Conservation (phyloP, 1,284 basidiomycete genomes). For the Cryptococcus sp. region DNA sequence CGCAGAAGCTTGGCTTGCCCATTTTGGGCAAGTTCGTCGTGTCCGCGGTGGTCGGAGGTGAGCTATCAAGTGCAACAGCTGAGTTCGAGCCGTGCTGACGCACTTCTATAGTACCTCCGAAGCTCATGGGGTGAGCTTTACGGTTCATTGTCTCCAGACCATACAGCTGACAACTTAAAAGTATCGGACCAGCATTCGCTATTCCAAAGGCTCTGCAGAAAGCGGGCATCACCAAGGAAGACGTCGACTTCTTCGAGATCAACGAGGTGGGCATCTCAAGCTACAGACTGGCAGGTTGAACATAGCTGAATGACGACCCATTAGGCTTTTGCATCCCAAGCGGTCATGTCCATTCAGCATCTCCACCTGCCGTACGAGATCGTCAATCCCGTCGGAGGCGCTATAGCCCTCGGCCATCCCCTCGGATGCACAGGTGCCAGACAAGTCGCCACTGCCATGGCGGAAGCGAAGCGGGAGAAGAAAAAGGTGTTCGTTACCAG, state of each 20-base stretch:
- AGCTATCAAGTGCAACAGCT: slow-evolving; percentile 3
- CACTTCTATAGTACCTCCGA: slow-evolving; percentile 62
- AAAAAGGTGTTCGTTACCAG: slow-evolving; percentile 86
- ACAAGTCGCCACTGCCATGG: slow-evolving; percentile 82
- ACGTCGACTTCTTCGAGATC: slow-evolving; percentile 86
- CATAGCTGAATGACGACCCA: not conserved
- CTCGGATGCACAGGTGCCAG: slow-evolving; percentile 81
- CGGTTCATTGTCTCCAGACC: no score
- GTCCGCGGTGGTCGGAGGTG: slow-evolving; percentile 71
- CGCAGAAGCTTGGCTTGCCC: slow-evolving; percentile 84
- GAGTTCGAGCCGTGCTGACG: slow-evolving; percentile 2
- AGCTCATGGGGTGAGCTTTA: slow-evolving; percentile 70
- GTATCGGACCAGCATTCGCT: slow-evolving; percentile 84
- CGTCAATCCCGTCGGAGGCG: slow-evolving; percentile 88
- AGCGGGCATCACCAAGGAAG: slow-evolving; percentile 69
- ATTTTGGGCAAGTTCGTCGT: slow-evolving; percentile 90
- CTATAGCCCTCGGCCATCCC: slow-evolving; percentile 74
- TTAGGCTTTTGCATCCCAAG: slow-evolving; percentile 80
- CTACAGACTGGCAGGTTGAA: not conserved
- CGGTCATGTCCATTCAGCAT: slow-evolving; percentile 74
- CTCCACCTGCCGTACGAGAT: slow-evolving; percentile 73
- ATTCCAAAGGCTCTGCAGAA: slow-evolving; percentile 81
- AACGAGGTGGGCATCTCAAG: slow-evolving; percentile 64
- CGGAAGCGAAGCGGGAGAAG: slow-evolving; percentile 73
- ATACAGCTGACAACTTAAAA: slow-evolving; percentile 10